These are phyloP conservation scores for Phlyctochytrium planicorne DNA, from an alignment of 192 early-diverging fungal genomes.

Conservation along the genomic window DNA sequence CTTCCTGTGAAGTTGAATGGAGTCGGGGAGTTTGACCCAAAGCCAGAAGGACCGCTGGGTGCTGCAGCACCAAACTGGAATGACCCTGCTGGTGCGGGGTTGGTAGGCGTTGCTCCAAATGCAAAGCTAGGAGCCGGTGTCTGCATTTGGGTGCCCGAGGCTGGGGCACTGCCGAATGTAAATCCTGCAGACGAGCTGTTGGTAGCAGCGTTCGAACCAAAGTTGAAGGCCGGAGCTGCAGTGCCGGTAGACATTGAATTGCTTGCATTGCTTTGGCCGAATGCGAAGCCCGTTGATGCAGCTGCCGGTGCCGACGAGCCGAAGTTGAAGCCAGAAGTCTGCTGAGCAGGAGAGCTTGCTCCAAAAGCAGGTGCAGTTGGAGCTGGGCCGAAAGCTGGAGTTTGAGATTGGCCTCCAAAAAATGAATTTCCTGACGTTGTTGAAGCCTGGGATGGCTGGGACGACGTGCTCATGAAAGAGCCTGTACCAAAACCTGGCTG, in stretches of 20 bases:
- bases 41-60: not conserved
- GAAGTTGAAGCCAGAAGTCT: not conserved
- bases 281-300: not conserved
- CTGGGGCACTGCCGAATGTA: too few relatives aligned
- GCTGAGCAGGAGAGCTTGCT: not conserved
- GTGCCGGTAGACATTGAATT: too few relatives aligned
- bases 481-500: too few relatives aligned
- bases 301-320: not conserved
- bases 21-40: too few relatives aligned
- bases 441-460: too few relatives aligned
- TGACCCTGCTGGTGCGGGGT: not conserved
- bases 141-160: not conserved
- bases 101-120: not conserved
- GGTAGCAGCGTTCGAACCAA: not conserved
- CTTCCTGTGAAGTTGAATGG: not conserved
- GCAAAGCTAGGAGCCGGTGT: not conserved
- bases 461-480: too few relatives aligned
- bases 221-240: not conserved
- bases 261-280: not conserved
- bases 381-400: not conserved
- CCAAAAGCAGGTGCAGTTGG: not conserved
- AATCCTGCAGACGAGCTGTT: too few relatives aligned
- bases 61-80: constrained; percentile 1
- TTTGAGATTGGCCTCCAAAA: too few relatives aligned
- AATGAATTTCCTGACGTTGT: too few relatives aligned